A percentile compares a stretch with the other conserved stretches of the same genome.
phyloP scores from a whole-genome alignment of 768 basidiomycete genomes.

The Tulasnella sp. region DNA sequence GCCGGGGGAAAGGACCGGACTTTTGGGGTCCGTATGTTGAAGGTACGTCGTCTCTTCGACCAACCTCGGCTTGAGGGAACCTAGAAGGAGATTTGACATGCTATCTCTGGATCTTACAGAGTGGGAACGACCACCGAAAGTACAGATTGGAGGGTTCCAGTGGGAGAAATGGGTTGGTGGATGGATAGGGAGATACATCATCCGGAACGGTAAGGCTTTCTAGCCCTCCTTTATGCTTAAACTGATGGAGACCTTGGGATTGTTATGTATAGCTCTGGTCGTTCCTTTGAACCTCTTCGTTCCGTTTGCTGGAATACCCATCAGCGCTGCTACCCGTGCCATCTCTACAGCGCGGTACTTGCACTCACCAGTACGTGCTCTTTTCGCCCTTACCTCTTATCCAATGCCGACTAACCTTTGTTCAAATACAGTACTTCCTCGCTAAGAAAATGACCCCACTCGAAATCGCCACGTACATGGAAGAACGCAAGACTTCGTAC shows the following conservation, averaged over 20 bases:
- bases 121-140: conserved; percentile 50
- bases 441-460: conserved; percentile 70
- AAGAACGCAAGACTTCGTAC: conserved; percentile 88
- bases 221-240: neutral
- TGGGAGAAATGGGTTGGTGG: conserved; percentile 33
- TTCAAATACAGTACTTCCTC: conserved; percentile 58
- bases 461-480: conserved; percentile 67
- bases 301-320: conserved; percentile 56
- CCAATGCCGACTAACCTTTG: neutral
- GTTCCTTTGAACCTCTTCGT: conserved; percentile 53
- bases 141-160: conserved; percentile 30
- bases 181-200: conserved; percentile 36
- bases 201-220: conserved; percentile 39
- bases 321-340: conserved; percentile 58
- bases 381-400: neutral
- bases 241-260: neutral
- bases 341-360: conserved; percentile 58
- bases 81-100: neutral
- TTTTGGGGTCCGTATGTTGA: conserved; percentile 84
- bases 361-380: conserved; percentile 52
- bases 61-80: neutral
- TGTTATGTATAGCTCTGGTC: conserved; percentile 42
- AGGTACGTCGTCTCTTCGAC: neutral
- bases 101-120: conserved; percentile 36
- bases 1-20: conserved; percentile 68